Percentiles rank a stretch among this genome's conserved stretches.
These are phyloP conservation scores for Suillus weaverae DNA, from an alignment of 768 basidiomycete species.

Conservation along the genomic window DNA sequence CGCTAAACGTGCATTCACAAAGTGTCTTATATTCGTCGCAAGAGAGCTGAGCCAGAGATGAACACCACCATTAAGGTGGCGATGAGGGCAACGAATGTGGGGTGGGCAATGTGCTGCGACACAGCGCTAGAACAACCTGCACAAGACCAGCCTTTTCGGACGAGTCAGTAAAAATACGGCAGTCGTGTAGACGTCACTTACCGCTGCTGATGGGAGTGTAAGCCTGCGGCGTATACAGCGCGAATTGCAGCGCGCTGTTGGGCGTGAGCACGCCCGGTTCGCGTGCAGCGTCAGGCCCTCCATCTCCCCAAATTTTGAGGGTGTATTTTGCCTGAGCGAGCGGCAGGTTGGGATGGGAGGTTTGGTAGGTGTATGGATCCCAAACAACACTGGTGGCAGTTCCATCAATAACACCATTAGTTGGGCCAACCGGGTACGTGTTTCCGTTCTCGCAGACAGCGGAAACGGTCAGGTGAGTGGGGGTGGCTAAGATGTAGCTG, in stretches of 20 bases:
- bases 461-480: conserved; percentile 74
- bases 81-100: conserved; percentile 53
- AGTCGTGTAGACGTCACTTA: conserved; percentile 22
- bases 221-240: conserved; percentile 74
- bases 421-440: conserved; percentile 85
- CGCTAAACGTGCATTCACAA: neutral
- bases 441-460: conserved; percentile 86
- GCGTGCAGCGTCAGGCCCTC: conserved; percentile 63
- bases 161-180: neutral
- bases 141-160: conserved; percentile 54
- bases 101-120: conserved; percentile 42
- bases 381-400: conserved; percentile 73
- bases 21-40: conserved; percentile 13
- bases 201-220: conserved; percentile 67
- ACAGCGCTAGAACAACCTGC: conserved; percentile 44
- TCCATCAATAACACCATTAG: conserved; percentile 69
- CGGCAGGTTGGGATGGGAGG: conserved; percentile 55
- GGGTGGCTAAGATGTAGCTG: conserved; percentile 68
- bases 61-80: conserved; percentile 63
- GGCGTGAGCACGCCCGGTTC: conserved; percentile 66
- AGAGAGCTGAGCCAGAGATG: conserved; percentile 56
- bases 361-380: conserved; percentile 78
- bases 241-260: conserved; percentile 74
- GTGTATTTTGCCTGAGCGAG: conserved; percentile 78
- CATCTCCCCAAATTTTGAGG: conserved; percentile 77